Conservation (phyloP, 768 basidiomycete species). For the Hortiboletus flavorubellus region DNA sequence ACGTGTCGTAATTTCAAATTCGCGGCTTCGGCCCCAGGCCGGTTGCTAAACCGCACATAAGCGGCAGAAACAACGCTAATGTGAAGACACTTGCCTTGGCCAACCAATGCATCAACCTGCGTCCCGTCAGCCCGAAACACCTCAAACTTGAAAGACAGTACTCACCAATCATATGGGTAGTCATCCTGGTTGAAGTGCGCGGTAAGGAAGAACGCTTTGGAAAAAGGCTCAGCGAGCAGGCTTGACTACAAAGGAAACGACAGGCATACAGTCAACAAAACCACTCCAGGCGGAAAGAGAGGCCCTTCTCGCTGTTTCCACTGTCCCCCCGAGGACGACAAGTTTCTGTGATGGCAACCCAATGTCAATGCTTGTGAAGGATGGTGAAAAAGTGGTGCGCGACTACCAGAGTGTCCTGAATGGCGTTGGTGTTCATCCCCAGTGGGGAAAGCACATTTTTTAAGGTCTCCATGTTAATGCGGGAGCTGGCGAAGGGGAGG, state of each 20-base stretch:
- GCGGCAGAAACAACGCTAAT: slow-evolving; percentile 4
- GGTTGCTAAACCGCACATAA: slow-evolving; percentile 61
- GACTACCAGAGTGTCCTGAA: slow-evolving; percentile 77
- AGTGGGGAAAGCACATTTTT: slow-evolving; percentile 71
- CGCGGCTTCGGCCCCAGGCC: slow-evolving; percentile 83
- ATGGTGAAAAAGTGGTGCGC: neutral
- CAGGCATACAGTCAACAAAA: slow-evolving; percentile 70
- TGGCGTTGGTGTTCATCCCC: slow-evolving; percentile 60
- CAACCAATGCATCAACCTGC: slow-evolving; percentile 87
- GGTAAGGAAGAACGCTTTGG: slow-evolving; percentile 79
- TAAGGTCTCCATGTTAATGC: slow-evolving; percentile 57
- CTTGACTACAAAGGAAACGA: neutral
- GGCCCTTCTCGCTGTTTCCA: slow-evolving; percentile 78
- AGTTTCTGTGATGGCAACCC: slow-evolving; percentile 56
- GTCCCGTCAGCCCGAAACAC: slow-evolving; percentile 3
- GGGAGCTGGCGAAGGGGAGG: slow-evolving; percentile 34
- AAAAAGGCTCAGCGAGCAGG: slow-evolving; percentile 7
- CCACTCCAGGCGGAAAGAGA: slow-evolving; percentile 87
- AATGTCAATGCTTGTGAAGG: neutral
- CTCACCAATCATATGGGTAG: slow-evolving; percentile 81
- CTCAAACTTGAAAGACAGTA: neutral
- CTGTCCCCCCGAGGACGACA: slow-evolving; percentile 86
- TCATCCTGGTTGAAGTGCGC: slow-evolving; percentile 88
- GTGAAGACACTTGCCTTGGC: slow-evolving; percentile 52
- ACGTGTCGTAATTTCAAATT: slow-evolving; percentile 88